These are phyloP conservation scores for Fusarium sp. DNA, from an alignment of 2,329 filamentous ascomycete species.

Conservation along the genomic window DNA sequence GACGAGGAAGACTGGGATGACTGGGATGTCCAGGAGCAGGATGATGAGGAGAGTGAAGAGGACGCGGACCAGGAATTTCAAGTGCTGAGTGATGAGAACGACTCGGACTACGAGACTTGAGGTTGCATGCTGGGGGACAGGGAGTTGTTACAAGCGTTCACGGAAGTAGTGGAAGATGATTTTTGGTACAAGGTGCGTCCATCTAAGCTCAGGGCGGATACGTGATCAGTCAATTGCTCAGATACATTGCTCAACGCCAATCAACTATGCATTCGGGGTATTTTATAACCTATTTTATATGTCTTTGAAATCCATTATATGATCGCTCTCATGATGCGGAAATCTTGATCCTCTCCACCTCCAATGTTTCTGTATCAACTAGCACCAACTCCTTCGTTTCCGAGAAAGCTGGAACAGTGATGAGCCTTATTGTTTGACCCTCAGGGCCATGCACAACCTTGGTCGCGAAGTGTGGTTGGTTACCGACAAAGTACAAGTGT, in stretches of 20 bases:
- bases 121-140: neutral
- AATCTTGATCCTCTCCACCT: conserved; percentile 78
- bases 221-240: conserved; percentile 6
- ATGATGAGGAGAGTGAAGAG: conserved; percentile 1
- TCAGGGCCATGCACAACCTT: conserved; percentile 74
- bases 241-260: conserved; percentile 8
- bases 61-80: conserved; percentile 11
- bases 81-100: conserved; percentile 14
- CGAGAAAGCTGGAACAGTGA: conserved; percentile 87
- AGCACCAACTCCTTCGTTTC: conserved; percentile 84
- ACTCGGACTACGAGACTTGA: conserved; percentile 30
- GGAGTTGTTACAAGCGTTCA: neutral
- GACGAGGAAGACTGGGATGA: conserved; percentile 3
- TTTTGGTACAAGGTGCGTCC: neutral
- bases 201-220: neutral
- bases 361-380: conserved; percentile 86
- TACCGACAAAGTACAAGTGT: conserved; percentile 91
- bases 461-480: conserved; percentile 83
- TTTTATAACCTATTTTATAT: conserved; percentile 28
- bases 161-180: neutral
- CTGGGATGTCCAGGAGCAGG: conserved; percentile 2
- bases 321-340: conserved; percentile 36
- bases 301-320: conserved; percentile 4
- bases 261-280: conserved; percentile 34
- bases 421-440: conserved; percentile 78